These are phyloP conservation scores for Leccinum aurantiacum DNA, from an alignment of 768 basidiomycete genomes.

Conservation along the genomic window DNA sequence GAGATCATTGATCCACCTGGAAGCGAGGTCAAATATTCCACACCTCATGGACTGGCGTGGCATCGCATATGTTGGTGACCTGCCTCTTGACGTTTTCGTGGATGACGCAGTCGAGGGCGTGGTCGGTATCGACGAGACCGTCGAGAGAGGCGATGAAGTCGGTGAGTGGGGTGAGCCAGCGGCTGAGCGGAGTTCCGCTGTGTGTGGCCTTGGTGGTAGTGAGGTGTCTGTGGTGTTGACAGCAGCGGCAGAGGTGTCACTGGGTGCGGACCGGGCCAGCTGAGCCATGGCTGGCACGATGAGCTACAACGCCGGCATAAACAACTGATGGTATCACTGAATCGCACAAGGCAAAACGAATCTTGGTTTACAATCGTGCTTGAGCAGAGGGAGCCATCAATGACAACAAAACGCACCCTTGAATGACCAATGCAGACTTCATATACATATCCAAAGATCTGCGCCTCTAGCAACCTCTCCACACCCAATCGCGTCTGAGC, in stretches of 20 bases:
- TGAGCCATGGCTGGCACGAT: constrained; percentile 22
- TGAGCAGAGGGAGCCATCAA: neutral
- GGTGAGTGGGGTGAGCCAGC: constrained; percentile 74
- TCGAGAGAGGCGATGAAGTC: constrained; percentile 44
- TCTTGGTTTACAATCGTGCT: constrained; percentile 57
- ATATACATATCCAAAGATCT: constrained; percentile 62
- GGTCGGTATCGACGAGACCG: constrained; percentile 36
- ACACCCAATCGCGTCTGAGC: constrained; percentile 82
- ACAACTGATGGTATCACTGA: constrained; percentile 84
- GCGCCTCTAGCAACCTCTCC: constrained; percentile 78
- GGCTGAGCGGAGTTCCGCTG: constrained; percentile 47
- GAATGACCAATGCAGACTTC: constrained; percentile 78
- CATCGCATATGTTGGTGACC: constrained; percentile 47
- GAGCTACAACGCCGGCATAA: too few relatives aligned
- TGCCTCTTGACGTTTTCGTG: constrained; percentile 61
- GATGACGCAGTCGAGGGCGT: constrained; percentile 49
- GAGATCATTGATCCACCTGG: too few relatives aligned
- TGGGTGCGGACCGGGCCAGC: neutral
- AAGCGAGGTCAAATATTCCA: constrained; percentile 30
- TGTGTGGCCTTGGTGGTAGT: too few relatives aligned
- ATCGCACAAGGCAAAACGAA: constrained; percentile 85
- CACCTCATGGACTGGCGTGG: constrained; percentile 45
- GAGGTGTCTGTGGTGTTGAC: too few relatives aligned
- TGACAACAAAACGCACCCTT: constrained; percentile 52
- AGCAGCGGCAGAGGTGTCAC: constrained; percentile 20